Percentiles rank a stretch among this genome's conserved stretches.
phyloP scores from a whole-genome alignment of 2,329 filamentous ascomycete genomes.

The Paecilomyces variotii region DNA sequence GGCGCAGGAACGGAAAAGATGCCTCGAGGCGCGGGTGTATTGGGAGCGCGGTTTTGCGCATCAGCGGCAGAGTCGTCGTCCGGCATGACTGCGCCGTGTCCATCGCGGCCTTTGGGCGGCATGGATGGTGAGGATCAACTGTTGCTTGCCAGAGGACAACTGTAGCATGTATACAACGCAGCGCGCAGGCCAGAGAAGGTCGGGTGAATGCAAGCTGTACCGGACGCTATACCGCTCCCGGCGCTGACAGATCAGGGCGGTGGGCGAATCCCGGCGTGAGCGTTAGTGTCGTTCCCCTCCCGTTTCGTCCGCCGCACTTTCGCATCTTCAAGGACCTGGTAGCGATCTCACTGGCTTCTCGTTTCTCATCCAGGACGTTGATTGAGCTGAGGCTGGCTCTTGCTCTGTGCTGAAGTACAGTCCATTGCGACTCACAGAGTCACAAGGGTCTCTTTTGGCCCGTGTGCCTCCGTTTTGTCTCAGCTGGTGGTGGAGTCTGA shows the following conservation, averaged over 20 bases:
- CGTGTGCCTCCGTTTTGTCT: not conserved
- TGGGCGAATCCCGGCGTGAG: not conserved
- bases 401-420: not conserved
- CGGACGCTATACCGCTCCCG: not conserved
- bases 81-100: slow-evolving; percentile 15
- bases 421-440: not conserved
- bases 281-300: not conserved
- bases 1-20: slow-evolving; percentile 53
- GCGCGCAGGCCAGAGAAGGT: not conserved
- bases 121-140: slow-evolving; percentile 7
- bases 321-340: not conserved
- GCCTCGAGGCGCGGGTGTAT: slow-evolving; percentile 15
- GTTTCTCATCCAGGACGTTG: not conserved
- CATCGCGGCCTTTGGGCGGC: slow-evolving; percentile 18
- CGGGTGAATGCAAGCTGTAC: not conserved
- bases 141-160: not conserved
- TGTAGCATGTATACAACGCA: not conserved
- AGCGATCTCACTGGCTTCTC: not conserved
- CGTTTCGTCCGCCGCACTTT: not conserved
- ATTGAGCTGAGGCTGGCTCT: not conserved
- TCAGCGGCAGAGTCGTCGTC: slow-evolving; percentile 10
- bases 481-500: not conserved
- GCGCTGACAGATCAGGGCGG: not conserved
- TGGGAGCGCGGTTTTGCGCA: slow-evolving; percentile 3
- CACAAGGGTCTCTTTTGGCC: not conserved